A percentile compares a stretch with the other conserved stretches of the same genome.
Conservation (phyloP, 2,329 filamentous ascomycete genomes). For the Ophiosphaerella korrae region DNA sequence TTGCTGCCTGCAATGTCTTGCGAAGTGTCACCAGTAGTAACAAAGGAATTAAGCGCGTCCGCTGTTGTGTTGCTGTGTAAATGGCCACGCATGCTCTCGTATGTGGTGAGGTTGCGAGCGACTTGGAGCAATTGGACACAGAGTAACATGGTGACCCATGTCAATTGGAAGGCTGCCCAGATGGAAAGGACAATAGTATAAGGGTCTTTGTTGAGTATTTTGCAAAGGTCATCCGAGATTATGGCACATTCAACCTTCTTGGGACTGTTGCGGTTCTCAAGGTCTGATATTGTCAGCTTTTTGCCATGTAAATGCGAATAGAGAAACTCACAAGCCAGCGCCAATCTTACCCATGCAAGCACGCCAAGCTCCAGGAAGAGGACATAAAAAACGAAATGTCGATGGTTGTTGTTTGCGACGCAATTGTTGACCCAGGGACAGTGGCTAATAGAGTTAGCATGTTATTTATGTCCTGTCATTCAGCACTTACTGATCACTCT, state of each 20-base stretch:
- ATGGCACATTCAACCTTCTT: conserved; percentile 67
- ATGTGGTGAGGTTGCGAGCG: conserved; percentile 90
- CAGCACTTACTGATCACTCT: conserved; percentile 85
- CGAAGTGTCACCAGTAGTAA: conserved; percentile 71
- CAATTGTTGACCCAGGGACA: conserved; percentile 99
- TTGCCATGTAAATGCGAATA: background rate
- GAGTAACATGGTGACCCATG: conserved; percentile 97
- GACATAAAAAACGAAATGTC: conserved; percentile 93
- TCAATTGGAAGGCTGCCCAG: conserved; percentile 83
- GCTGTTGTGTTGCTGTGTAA: conserved; percentile 62
- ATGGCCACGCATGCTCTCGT: conserved; percentile 91
- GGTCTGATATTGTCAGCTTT: conserved; percentile 59
- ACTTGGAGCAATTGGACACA: conserved; percentile 94
- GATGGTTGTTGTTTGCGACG: conserved; percentile 91
- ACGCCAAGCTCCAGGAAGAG: conserved; percentile 78
- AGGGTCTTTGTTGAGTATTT: conserved; percentile 76
- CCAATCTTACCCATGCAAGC: conserved; percentile 70
- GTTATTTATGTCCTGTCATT: background rate
- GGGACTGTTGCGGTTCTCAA: conserved; percentile 63
- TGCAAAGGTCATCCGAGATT: conserved; percentile 76
- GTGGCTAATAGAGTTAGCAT: conserved; percentile 64
- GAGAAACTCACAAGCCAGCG: conserved; percentile 68
- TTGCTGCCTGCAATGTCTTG: conserved; percentile 57
- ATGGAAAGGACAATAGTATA: conserved; percentile 80
- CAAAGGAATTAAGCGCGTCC: conserved; percentile 71